phyloP scores from a whole-genome alignment of 495 filamentous ascomycete species.

The Parachaetomium inaequale region DNA sequence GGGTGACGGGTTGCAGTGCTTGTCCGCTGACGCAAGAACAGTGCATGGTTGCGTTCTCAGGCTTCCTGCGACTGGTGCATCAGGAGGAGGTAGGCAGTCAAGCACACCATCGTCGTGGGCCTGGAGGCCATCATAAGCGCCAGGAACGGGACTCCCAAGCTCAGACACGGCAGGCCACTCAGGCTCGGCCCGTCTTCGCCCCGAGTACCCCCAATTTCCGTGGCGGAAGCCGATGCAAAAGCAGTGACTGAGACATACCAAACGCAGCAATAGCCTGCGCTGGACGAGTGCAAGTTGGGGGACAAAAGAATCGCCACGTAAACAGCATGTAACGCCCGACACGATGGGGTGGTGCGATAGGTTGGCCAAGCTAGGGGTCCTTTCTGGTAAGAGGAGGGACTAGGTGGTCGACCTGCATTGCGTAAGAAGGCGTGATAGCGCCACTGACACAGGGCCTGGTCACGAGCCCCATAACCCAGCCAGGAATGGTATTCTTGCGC shows the following conservation, averaged over 20 bases:
- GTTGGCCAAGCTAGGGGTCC: slow-evolving; percentile 5
- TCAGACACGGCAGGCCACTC: neutral
- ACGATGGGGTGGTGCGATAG: neutral
- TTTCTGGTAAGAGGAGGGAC: neutral
- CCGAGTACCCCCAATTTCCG: slow-evolving; percentile 6
- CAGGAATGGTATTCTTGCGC: neutral
- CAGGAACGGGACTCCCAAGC: neutral
- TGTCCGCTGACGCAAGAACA: slow-evolving; percentile 15
- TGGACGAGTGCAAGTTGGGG: slow-evolving; percentile 21
- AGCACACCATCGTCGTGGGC: slow-evolving; percentile 15
- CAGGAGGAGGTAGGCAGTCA: slow-evolving; percentile 4
- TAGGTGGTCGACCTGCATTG: slow-evolving; percentile 20
- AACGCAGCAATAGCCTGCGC: slow-evolving; percentile 17
- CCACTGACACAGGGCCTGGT: slow-evolving; percentile 18
- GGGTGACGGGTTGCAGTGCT: slow-evolving; percentile 2
- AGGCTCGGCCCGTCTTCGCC: slow-evolving; percentile 15
- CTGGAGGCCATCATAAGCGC: slow-evolving; percentile 17
- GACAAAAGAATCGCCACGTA: slow-evolving; percentile 23
- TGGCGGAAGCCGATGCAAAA: slow-evolving; percentile 1
- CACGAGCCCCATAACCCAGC: slow-evolving; percentile 17
- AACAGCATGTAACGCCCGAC: slow-evolving; percentile 24
- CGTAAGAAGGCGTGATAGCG: slow-evolving; percentile 28
- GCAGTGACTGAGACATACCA: slow-evolving; percentile 6
- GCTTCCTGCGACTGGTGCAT: slow-evolving; percentile 1
- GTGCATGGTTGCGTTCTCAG: slow-evolving; percentile 14